Percentiles rank a stretch among this genome's conserved stretches.
phyloP scores from a whole-genome alignment of 163 green algal genomes.

The Scenedesmus sp. region DNA sequence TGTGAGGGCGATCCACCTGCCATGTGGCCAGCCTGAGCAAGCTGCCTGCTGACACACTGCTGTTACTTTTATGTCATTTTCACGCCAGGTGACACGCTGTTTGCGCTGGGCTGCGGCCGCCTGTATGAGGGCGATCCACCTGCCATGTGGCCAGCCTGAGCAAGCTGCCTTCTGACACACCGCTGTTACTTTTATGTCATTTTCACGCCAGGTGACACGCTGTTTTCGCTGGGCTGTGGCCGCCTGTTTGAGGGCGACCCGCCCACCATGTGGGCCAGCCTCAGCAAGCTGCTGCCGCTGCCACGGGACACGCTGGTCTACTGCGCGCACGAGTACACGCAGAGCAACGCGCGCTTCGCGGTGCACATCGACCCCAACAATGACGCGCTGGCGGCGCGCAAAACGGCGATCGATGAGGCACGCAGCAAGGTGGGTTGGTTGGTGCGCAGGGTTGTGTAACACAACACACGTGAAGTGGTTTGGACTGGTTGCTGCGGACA shows the following conservation, averaged over 20 bases:
- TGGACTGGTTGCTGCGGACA: neutral
- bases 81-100: neutral
- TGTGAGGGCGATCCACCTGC: constrained; percentile 68
- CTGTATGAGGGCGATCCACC: neutral
- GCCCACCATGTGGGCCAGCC: constrained; percentile 85
- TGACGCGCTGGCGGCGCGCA: constrained; percentile 69
- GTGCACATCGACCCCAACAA: constrained; percentile 83
- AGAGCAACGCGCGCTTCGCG: constrained; percentile 83
- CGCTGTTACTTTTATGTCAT: neutral
- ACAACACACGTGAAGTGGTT: too few relatives aligned
- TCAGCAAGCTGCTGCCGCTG: constrained; percentile 85
- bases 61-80: neutral
- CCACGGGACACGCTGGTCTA: constrained; percentile 78
- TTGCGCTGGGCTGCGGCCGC: neutral
- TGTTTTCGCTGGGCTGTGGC: constrained; percentile 72
- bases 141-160: neutral
- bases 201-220: constrained; percentile 66
- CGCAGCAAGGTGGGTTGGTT: constrained; percentile 59
- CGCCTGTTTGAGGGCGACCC: constrained; percentile 68
- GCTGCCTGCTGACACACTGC: constrained; percentile 52
- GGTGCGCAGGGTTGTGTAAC: neutral
- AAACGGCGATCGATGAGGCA: constrained; percentile 72
- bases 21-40: constrained; percentile 92
- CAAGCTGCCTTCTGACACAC: neutral
- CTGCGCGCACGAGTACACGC: constrained; percentile 91